Evolutionary conservation across 208 protist species (phyloP).

Genomic region (Acanthamoeba castellanii): DNA sequence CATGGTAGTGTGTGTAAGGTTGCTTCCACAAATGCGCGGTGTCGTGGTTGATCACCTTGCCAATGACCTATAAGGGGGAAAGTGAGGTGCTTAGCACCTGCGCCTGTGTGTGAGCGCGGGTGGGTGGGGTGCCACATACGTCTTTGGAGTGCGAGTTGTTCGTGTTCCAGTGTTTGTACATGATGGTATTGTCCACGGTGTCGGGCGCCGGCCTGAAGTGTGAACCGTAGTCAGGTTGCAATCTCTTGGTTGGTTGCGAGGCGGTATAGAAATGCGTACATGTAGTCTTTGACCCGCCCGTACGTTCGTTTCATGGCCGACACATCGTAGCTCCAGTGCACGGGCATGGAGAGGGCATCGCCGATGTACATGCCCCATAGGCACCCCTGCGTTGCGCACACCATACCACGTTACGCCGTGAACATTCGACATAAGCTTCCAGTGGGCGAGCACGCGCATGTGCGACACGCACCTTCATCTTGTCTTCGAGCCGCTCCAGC

Average conservation of each 20-base stretch:
- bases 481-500: background rate
- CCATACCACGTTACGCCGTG: no score
- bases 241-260: background rate
- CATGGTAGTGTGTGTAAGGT: conserved; percentile 52
- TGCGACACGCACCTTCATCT: background rate
- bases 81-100: background rate
- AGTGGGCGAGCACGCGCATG: background rate
- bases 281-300: conserved; percentile 6
- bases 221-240: background rate
- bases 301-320: background rate
- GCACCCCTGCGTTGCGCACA: background rate
- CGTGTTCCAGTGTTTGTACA: conserved; percentile 25
- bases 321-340: conserved; percentile 77
- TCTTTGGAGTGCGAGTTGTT: conserved; percentile 37
- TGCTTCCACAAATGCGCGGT: conserved; percentile 24
- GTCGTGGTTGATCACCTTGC: conserved; percentile 59
- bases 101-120: background rate
- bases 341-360: conserved; percentile 78
- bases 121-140: background rate
- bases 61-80: background rate
- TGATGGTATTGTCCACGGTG: conserved; percentile 54
- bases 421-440: background rate
- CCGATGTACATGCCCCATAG: conserved; percentile 74
- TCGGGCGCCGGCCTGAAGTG: background rate
- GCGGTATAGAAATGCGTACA: background rate